phyloP scores from a whole-genome alignment of 1,139 yeast species.

The Insectozyma bohioensis region DNA sequence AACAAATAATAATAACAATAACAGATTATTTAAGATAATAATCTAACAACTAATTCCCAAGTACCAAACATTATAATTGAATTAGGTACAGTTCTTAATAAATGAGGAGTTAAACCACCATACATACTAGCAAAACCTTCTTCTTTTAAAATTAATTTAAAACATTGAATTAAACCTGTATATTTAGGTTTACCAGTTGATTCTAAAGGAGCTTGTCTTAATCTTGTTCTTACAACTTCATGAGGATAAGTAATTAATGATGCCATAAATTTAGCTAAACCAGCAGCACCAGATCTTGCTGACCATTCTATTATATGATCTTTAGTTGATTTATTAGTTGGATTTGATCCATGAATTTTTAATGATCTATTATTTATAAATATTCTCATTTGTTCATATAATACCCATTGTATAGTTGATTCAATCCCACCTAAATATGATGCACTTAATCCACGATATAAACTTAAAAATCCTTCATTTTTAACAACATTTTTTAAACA shows the following conservation, averaged over 20 bases:
- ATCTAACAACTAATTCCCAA: constrained; percentile 88
- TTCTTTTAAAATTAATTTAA: constrained; percentile 76
- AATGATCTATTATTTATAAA: constrained; percentile 61
- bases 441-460: constrained; percentile 89
- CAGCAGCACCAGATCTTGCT: constrained; percentile 97
- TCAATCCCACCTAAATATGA: constrained; percentile 94
- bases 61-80: constrained; percentile 99
- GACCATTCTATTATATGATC: constrained; percentile 86
- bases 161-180: constrained; percentile 86
- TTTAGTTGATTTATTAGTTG: constrained; percentile 45
- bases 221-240: constrained; percentile 92
- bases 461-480: constrained; percentile 76
- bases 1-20: constrained; percentile 1
- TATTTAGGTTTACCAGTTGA: constrained; percentile 82
- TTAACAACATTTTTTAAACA: constrained; percentile 69
- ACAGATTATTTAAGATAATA: constrained; percentile 43
- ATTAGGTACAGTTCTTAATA: constrained; percentile 95
- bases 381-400: constrained; percentile 91
- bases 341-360: constrained; percentile 44
- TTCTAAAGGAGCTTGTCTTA: constrained; percentile 86
- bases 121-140: constrained; percentile 94
- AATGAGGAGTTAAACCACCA: constrained; percentile 96
- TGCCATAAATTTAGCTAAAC: constrained; percentile 91
- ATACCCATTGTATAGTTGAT: constrained; percentile 93
- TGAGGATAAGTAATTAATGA: constrained; percentile 95